Evolutionary conservation across 768 basidiomycete species (phyloP).

Genomic region (Psilocybe azurescens): DNA sequence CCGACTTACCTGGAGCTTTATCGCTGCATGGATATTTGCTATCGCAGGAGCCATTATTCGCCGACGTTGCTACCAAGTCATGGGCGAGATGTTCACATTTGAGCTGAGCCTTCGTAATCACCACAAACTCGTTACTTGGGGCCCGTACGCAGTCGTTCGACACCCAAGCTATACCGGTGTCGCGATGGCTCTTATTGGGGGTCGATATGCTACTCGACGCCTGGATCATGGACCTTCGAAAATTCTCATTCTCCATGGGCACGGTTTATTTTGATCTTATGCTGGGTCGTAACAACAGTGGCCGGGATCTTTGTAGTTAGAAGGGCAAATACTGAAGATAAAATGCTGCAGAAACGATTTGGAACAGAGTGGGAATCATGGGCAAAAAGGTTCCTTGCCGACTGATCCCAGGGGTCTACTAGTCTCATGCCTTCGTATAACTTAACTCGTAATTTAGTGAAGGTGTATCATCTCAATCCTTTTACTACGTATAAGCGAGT

Average conservation of each 20-base stretch:
- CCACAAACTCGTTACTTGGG: constrained; percentile 22
- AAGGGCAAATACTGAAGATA: constrained; percentile 37
- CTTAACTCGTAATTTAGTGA: no score
- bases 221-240: constrained; percentile 20
- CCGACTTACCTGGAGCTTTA: constrained; percentile 8
- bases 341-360: constrained; percentile 32
- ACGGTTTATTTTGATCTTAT: constrained; percentile 14
- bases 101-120: constrained; percentile 21
- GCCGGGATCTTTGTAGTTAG: constrained; percentile 13
- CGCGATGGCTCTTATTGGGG: constrained; percentile 15
- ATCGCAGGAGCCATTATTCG: constrained; percentile 18
- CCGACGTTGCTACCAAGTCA: constrained; percentile 17
- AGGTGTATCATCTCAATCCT: no score
- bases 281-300: constrained; percentile 16
- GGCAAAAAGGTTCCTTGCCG: constrained; percentile 32
- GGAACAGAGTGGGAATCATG: constrained; percentile 38
- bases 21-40: constrained; percentile 15
- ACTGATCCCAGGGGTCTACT: constrained; percentile 38
- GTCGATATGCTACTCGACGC: constrained; percentile 10
- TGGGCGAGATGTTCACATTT: constrained; percentile 25
- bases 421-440: not conserved
- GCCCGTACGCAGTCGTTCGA: constrained; percentile 23
- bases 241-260: constrained; percentile 19
- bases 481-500: no score
- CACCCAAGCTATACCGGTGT: constrained; percentile 23